Evolutionary conservation across 257 asterid genomes (phyloP).

Genomic region (Penstemon barbatus): DNA sequence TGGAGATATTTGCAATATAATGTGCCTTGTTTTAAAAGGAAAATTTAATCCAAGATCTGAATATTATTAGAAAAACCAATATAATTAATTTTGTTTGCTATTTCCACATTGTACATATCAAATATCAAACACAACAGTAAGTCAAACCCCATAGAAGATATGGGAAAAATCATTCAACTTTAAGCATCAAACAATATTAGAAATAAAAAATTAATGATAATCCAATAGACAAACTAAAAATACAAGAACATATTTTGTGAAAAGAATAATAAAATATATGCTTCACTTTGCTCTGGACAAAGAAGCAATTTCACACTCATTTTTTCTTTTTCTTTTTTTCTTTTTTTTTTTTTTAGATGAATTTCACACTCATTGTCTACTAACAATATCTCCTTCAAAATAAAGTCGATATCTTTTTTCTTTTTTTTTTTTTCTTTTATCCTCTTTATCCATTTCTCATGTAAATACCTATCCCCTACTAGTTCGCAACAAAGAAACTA

Average conservation of each 20-base stretch:
- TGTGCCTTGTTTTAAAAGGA: too few relatives aligned
- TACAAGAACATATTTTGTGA: neutral
- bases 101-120: neutral
- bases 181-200: neutral
- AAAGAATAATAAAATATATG: neutral
- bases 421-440: neutral
- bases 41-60: too few relatives aligned
- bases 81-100: too few relatives aligned
- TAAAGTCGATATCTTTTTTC: too few relatives aligned
- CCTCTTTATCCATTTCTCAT: constrained; percentile 24
- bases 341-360: too few relatives aligned
- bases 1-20: too few relatives aligned
- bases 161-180: neutral
- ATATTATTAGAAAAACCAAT: too few relatives aligned
- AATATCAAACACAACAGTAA: neutral
- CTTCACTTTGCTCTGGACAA: neutral
- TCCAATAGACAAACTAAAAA: too few relatives aligned
- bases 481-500: constrained; percentile 54
- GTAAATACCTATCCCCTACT: constrained; percentile 46
- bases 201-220: neutral
- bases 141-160: neutral
- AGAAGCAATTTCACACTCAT: too few relatives aligned
- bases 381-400: too few relatives aligned
- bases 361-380: too few relatives aligned
- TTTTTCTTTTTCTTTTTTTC: too few relatives aligned